Evolutionary conservation across 306 rosid species (phyloP).

Genomic region (Malus sieversii): DNA sequence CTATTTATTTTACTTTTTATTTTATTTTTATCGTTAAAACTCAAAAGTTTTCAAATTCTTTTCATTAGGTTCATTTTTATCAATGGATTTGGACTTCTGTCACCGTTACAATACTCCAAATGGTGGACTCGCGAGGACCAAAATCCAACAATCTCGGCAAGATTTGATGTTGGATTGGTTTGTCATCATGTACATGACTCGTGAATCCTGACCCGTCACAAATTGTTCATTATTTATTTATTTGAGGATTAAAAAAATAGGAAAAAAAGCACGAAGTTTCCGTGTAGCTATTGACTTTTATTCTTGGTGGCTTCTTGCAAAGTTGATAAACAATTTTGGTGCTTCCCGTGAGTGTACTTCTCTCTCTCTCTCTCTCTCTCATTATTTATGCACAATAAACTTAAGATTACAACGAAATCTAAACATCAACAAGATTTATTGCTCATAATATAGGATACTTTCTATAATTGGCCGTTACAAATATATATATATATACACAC

Average conservation of each 20-base stretch:
- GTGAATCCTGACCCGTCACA: neutral
- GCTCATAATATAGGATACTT: no score
- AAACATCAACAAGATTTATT: no score
- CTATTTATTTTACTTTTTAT: no score
- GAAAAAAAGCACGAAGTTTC: neutral
- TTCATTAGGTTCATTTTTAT: no score
- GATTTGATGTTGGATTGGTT: neutral
- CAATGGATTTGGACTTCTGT: neutral
- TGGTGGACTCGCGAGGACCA: neutral
- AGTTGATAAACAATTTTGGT: neutral
- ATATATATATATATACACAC: no score
- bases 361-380: no score
- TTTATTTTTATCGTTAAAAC: accelerated
- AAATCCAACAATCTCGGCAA: conserved; percentile 23
- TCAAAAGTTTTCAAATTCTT: no score
- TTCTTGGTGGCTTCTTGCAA: neutral
- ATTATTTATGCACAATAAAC: no score
- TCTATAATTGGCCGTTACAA: no score
- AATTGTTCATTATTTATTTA: neutral
- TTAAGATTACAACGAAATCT: no score
- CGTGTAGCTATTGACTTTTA: neutral
- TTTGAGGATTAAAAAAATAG: neutral
- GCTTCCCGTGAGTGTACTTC: no score
- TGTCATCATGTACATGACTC: neutral
- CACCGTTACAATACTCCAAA: no score